Evolutionary conservation across 2,329 filamentous ascomycete genomes (phyloP), one percentile per base, ranked within the genome.

Genomic region (Penicillium sp.): DNA sequence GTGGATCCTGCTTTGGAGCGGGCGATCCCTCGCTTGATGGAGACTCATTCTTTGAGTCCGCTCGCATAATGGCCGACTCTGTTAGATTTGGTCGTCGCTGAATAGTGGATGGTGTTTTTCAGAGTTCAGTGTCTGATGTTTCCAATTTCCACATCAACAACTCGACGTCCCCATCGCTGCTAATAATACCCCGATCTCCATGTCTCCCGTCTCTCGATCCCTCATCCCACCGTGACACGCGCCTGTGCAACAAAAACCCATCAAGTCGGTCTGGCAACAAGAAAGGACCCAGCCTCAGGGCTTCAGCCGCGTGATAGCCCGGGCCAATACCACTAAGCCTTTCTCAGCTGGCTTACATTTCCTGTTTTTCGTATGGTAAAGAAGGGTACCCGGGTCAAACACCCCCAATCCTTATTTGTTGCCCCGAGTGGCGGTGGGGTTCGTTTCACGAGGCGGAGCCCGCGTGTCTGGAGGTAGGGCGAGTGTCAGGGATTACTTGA

Each of bases 1-100:
- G 53, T 0, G 69, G 67, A 48, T 72, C 70, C 50, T 72, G 70
- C 13, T 68, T 68, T 46, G 58, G 51, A 5, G 27, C 48, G 11
- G 58, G 27, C 7, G 55, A 35, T 10, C 55, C 58, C 13, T 62
- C 63, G 5, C 52, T 48, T 2, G 47, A 55, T 1, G 56, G 57
- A 21, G 59, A 55, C 19, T 53, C 50, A 5, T 55, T 27, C 8
- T 47, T n/a, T 31, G 37, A 47, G 21, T 58, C 56, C 1, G 55
- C 51, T 54, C 27, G 59, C 59, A 56, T 61, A 13, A 45, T 56
- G 35, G 26, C 50, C 29, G 39, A 35, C 51, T 21, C 26, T 52
- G 21, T 26, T 26, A 10, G 13, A 14, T 14, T 21, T 21, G 9
- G 10, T 16, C 8, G 8, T 53, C 16, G 14, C 11, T 19, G 2